Evolutionary conservation across 2,329 filamentous ascomycete genomes (phyloP), one percentile per base, ranked within the genome.

Genomic region (Cryphonectria radicalis): DNA sequence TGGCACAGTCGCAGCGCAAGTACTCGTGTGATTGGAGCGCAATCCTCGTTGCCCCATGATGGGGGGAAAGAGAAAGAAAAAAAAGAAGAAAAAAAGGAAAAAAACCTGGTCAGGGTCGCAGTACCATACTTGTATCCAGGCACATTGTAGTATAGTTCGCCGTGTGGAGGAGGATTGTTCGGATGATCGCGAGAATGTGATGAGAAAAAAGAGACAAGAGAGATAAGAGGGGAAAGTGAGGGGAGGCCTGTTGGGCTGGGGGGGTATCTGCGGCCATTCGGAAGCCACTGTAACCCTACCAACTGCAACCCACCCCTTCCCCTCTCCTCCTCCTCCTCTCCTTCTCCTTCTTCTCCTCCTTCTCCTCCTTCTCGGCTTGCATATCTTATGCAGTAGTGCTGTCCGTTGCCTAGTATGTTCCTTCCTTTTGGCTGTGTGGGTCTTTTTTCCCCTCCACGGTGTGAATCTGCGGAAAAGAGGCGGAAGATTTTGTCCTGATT

Each of bases 261-360:
- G 6, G 28, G 55, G 32, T 32, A 19, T 59, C 17, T 59, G 25
- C 25, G 14, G 55, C 46, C 7, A 42, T n/a, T 40, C 7, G 46
- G 32, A 40, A 25, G 64, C 22, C 43, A 25, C 22, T 66, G 64
- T 17, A 66, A 66, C 64, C 46, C 28, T 57, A 53, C 43, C 32
- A 55, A 55, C 32, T 62, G 59, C 35, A 62, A 22, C 55, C 53
- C 53, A 3, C 25, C 22, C 53, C n/a, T 28, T 28, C 50, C n/a
- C 50, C n/a, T 8, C 50, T 55, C 46, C 46, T 25, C 50, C n/a
- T 55, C 50, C n/a, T 35, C 28, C 17, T 5, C 14, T 22, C 17
- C 22, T 37, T 7, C 28, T 28, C 28, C 28, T 28, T 28, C 22
- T 37, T 17, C 28, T 28, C 28, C 28, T 28, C 2, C 28, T 28